Evolutionary conservation across 2,329 filamentous ascomycete species (phyloP), one percentile per base, ranked within the genome.

Genomic region (Scytalidium lignicola): DNA sequence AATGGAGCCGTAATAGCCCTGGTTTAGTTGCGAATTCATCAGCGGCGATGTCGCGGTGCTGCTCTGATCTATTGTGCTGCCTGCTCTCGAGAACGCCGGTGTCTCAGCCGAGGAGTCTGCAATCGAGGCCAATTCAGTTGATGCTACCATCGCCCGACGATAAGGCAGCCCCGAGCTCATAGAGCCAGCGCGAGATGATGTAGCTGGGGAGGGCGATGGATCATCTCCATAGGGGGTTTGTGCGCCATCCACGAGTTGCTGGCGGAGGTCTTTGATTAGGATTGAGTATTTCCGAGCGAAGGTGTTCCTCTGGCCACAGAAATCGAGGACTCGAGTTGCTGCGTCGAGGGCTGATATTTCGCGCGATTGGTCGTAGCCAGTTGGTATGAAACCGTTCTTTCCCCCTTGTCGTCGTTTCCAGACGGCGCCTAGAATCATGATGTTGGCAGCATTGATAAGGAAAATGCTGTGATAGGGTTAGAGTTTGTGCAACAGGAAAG

Each of bases 231-330:
- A 37, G 5, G 32, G 32, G 5, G 32, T 17, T 4, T 37, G 12
- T 13, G n/a, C 15, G 32, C 12, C n/a, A 15, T 37, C 32, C 12
- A 37, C 22, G 17, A 51, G 39, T 43, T 51, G 46, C 32, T 43
- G 32, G 37, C 42, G 44, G n/a, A 52, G 44, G 17, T 52, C 44
- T 47, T 50, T 47, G 44, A 52, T 45, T 29, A 50, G 32, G 39
- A 41, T 47, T 28, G 44, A 49, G 39, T 51, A 53, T 41, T 46
- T 43, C 41, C 51, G 51, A 43, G 51, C 51, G 44, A 53, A 53
- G 22, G 51, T 21, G 41, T 51, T 53, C 43, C 51, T 48, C 26
- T 53, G 48, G 43, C 51, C 51, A 32, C 51, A 53, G 45, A 51
- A 51, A 28, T 50, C 48, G 26, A 53, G 51, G 39, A 48, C 46